Evolutionary conservation across 495 filamentous ascomycete species (phyloP).

Genomic region (Aspergillus sclerotiicarbonarius): DNA sequence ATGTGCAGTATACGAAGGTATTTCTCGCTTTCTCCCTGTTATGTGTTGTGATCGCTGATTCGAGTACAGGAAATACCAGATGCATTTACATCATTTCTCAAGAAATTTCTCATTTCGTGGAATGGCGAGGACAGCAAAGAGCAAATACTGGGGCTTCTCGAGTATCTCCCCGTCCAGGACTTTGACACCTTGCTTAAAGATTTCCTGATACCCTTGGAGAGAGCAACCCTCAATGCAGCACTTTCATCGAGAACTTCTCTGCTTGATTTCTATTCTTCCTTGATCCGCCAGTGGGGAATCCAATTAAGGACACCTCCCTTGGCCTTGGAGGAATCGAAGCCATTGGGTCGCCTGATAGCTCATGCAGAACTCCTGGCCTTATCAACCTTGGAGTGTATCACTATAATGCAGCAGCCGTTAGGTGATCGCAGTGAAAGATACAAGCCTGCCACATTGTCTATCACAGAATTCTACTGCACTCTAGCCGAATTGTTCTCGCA

Average conservation of each 20-base stretch:
- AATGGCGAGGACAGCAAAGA: conserved; percentile 59
- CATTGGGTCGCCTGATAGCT: conserved; percentile 47
- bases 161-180: conserved; percentile 57
- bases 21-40: conserved; percentile 2
- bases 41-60: conserved; percentile 14
- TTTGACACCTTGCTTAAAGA: conserved; percentile 50
- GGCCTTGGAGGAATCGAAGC: conserved; percentile 28
- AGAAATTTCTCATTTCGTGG: conserved; percentile 63
- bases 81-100: conserved; percentile 61
- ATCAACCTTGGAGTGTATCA: conserved; percentile 55
- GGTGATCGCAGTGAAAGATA: conserved; percentile 2
- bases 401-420: conserved; percentile 18
- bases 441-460: conserved; percentile 32
- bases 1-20: conserved; percentile 65
- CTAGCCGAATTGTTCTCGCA: conserved; percentile 56
- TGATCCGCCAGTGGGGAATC: conserved; percentile 69
- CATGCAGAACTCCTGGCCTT: conserved; percentile 64
- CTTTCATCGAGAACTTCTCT: conserved; percentile 52
- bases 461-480: conserved; percentile 70
- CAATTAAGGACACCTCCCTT: conserved; percentile 31
- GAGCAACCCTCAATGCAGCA: conserved; percentile 50
- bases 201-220: conserved; percentile 59
- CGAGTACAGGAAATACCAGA: conserved; percentile 56
- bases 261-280: conserved; percentile 66
- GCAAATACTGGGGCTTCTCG: conserved; percentile 63